Percentiles rank a stretch among this genome's conserved stretches.
Evolutionary conservation across 208 protist species (phyloP).

Genomic region (Acanthamoeba polyphaga): DNA sequence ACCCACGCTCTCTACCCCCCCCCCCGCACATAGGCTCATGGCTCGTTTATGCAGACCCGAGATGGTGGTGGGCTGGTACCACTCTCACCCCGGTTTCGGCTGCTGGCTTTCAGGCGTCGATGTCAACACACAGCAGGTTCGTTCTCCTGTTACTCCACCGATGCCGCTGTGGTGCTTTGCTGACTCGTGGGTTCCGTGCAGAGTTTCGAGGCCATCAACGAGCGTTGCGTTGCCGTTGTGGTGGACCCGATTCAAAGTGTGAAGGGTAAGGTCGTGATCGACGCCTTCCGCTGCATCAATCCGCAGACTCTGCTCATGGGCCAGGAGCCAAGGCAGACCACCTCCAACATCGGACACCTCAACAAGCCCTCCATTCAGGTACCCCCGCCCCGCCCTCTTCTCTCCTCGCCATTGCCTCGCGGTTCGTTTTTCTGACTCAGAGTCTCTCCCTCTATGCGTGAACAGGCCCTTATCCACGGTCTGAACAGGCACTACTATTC

Average conservation of each 20-base stretch:
- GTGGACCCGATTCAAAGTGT: slow-evolving; percentile 99
- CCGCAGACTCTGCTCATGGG: slow-evolving; percentile 93
- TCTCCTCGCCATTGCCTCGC: background rate
- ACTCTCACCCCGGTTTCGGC: slow-evolving; percentile 99
- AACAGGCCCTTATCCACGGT: slow-evolving; percentile 96
- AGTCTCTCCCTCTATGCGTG: background rate
- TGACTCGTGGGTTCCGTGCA: slow-evolving; percentile 70
- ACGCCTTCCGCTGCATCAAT: slow-evolving; percentile 99
- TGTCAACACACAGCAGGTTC: slow-evolving; percentile 98
- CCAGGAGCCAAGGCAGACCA: slow-evolving; percentile 98
- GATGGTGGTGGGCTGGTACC: slow-evolving; percentile 99
- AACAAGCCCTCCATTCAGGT: slow-evolving; percentile 97
- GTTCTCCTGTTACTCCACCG: background rate
- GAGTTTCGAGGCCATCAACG: slow-evolving; percentile 98
- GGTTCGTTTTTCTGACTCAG: background rate
- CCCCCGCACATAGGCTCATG: background rate
- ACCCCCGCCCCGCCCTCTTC: background rate
- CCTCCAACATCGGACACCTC: slow-evolving; percentile 99
- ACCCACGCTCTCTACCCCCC: background rate
- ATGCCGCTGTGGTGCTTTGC: slow-evolving; percentile 38
- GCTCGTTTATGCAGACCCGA: slow-evolving; percentile 92
- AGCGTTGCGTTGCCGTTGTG: slow-evolving; percentile 99
- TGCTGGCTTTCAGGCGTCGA: slow-evolving; percentile 99
- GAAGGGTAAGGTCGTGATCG: slow-evolving; percentile 99
- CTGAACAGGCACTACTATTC: slow-evolving; percentile 99